Percentiles rank a stretch among this genome's conserved stretches.
Conservation (phyloP, 192 early-diverging fungal species). For the Coemansia sp. region DNA sequence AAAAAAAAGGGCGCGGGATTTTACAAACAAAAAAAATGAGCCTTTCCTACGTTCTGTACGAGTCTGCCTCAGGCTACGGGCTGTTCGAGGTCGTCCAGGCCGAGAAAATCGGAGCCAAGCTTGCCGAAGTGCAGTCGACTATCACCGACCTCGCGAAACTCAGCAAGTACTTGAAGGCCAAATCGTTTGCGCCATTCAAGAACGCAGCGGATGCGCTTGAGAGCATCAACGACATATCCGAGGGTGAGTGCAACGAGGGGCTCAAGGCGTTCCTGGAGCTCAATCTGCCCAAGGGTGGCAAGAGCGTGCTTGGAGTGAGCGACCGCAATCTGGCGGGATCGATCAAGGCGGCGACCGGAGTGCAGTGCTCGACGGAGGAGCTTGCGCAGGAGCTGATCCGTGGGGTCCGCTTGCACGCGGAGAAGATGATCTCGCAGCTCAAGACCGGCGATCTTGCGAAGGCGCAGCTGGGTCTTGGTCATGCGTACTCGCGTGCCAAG, state of each 20-base stretch:
- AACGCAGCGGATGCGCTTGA: conserved; percentile 95
- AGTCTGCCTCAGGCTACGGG: conserved; percentile 95
- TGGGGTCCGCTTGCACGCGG: conserved; percentile 88
- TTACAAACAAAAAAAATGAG: conserved; percentile 14
- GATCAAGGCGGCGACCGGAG: conserved; percentile 63
- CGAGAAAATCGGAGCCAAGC: conserved; percentile 94
- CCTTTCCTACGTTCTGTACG: conserved; percentile 72
- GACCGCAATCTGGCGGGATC: conserved; percentile 81
- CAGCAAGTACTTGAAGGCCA: conserved; percentile 85
- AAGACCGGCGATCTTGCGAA: conserved; percentile 91
- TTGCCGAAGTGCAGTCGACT: conserved; percentile 81
- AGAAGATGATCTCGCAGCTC: conserved; percentile 83
- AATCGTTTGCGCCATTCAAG: conserved; percentile 97
- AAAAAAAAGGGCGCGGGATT: no score
- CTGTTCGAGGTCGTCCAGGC: conserved; percentile 91
- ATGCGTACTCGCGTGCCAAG: conserved; percentile 97
- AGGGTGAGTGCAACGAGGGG: conserved; percentile 86
- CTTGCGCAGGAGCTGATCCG: conserved; percentile 87
- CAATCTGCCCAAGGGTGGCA: conserved; percentile 80
- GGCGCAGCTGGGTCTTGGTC: conserved; percentile 96
- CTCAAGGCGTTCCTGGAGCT: conserved; percentile 94
- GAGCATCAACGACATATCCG: conserved; percentile 97
- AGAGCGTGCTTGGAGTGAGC: conserved; percentile 77
- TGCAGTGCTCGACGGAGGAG: conserved; percentile 79
- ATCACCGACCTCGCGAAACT: conserved; percentile 86